phyloP scores from a whole-genome alignment of 495 filamentous ascomycete species.

The Penicillium pancosmium region DNA sequence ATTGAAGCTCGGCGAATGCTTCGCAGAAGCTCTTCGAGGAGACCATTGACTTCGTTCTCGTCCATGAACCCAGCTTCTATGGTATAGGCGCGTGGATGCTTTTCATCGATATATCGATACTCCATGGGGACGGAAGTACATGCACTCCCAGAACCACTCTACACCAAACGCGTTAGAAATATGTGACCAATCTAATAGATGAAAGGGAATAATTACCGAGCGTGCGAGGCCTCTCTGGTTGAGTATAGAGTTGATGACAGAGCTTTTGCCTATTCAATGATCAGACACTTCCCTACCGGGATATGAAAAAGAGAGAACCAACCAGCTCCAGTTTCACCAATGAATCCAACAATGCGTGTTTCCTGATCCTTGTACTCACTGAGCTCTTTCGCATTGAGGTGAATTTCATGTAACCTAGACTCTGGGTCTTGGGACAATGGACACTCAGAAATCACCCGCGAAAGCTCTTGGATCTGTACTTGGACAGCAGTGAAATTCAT shows the following conservation, averaged over 20 bases:
- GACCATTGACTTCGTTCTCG: constrained; percentile 20
- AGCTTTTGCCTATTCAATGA: constrained; percentile 33
- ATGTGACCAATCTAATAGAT: background rate
- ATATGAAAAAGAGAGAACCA: background rate
- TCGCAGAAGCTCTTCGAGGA: constrained; percentile 30
- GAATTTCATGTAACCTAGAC: background rate
- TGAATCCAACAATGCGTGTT: constrained; percentile 7
- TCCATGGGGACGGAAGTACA: constrained; percentile 40
- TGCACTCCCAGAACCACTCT: constrained; percentile 32
- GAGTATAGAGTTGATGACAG: constrained; percentile 37
- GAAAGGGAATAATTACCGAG: constrained; percentile 24
- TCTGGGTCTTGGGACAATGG: background rate
- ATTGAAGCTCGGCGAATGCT: constrained; percentile 21
- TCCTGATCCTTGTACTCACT: background rate
- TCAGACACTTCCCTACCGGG: background rate
- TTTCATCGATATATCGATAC: constrained; percentile 28
- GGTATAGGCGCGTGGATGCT: constrained; percentile 23
- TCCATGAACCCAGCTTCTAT: constrained; percentile 36
- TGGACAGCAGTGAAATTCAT: too few species aligned
- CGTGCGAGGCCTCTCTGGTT: constrained; percentile 26
- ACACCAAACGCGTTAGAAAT: constrained; percentile 2
- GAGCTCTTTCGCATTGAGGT: background rate
- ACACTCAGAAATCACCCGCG: background rate
- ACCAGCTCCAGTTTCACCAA: constrained; percentile 12
- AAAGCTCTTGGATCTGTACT: too few species aligned